Evolutionary conservation across 306 rosid genomes (phyloP).

Genomic region (Prunus padus): DNA sequence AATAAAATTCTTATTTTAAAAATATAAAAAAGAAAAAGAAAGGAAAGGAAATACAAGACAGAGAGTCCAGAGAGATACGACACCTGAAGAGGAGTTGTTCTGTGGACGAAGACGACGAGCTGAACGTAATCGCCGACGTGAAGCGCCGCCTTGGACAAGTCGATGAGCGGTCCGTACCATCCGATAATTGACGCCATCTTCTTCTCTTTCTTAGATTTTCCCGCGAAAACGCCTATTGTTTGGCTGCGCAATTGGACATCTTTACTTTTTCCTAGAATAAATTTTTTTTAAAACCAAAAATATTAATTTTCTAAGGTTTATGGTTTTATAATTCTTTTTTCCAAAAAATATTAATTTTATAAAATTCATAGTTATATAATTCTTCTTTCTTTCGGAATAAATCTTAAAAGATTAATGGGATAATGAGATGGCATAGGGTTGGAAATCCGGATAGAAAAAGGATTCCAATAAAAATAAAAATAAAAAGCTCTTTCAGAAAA

Average conservation of each 20-base stretch:
- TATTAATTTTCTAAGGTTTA: too few relatives aligned
- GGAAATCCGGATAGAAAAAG: too few relatives aligned
- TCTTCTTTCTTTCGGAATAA: too few relatives aligned
- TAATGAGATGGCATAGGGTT: too few relatives aligned
- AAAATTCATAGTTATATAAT: too few relatives aligned
- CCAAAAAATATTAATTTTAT: too few relatives aligned
- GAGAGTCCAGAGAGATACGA: conserved; percentile 7
- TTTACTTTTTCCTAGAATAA: neutral
- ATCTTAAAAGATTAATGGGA: too few relatives aligned
- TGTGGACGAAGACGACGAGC: conserved; percentile 76
- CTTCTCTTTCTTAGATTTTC: neutral
- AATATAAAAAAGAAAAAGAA: neutral
- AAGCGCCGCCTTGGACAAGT: conserved; percentile 48
- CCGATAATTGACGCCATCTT: conserved; percentile 49
- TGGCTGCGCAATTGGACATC: neutral
- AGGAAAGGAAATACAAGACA: neutral
- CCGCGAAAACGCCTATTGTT: neutral
- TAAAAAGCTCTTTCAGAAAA: too few relatives aligned
- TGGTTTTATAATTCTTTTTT: too few relatives aligned
- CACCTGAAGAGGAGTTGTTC: conserved; percentile 60
- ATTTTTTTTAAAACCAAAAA: too few relatives aligned
- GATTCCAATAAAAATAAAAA: too few relatives aligned
- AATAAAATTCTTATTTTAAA: neutral
- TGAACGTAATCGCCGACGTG: conserved; percentile 73
- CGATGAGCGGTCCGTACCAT: conserved; percentile 90